Evolutionary conservation across 2,329 filamentous ascomycete genomes (phyloP).

Genomic region (Xylaria polymorpha): DNA sequence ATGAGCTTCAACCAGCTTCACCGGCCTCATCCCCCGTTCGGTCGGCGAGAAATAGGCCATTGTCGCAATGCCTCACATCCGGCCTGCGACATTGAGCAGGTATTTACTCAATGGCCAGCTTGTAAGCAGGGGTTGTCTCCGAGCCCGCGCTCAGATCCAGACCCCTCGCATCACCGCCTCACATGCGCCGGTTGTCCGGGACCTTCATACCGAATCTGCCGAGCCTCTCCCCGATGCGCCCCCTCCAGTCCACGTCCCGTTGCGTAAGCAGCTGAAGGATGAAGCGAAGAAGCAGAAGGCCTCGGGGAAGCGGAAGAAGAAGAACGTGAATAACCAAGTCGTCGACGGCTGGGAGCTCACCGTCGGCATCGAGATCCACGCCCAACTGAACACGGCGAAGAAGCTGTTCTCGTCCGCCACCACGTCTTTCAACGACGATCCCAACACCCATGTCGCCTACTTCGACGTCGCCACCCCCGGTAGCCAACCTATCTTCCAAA

Average conservation of each 20-base stretch:
- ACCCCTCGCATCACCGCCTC: slow-evolving; percentile 19
- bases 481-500: slow-evolving; percentile 87
- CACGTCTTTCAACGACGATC: slow-evolving; percentile 72
- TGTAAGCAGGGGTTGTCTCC: slow-evolving; percentile 56
- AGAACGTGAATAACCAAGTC: slow-evolving; percentile 61
- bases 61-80: slow-evolving; percentile 57
- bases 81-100: slow-evolving; percentile 58
- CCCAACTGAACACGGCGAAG: slow-evolving; percentile 86
- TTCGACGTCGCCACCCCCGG: slow-evolving; percentile 94
- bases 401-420: slow-evolving; percentile 89
- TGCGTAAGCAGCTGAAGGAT: slow-evolving; percentile 79
- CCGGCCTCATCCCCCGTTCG: background rate
- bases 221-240: slow-evolving; percentile 39
- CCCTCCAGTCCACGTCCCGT: slow-evolving; percentile 56
- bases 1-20: background rate
- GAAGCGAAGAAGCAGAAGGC: slow-evolving; percentile 66
- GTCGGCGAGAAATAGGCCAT: background rate
- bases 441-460: slow-evolving; percentile 87
- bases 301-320: slow-evolving; percentile 58
- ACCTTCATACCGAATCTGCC: slow-evolving; percentile 51
- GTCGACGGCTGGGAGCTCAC: slow-evolving; percentile 88
- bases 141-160: slow-evolving; percentile 27
- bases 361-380: slow-evolving; percentile 96
- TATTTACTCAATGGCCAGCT: slow-evolving; percentile 63
- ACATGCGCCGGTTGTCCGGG: slow-evolving; percentile 32